Evolutionary conservation across 768 basidiomycete genomes (phyloP).

Genomic region (Dacryopinax primogenitus): DNA sequence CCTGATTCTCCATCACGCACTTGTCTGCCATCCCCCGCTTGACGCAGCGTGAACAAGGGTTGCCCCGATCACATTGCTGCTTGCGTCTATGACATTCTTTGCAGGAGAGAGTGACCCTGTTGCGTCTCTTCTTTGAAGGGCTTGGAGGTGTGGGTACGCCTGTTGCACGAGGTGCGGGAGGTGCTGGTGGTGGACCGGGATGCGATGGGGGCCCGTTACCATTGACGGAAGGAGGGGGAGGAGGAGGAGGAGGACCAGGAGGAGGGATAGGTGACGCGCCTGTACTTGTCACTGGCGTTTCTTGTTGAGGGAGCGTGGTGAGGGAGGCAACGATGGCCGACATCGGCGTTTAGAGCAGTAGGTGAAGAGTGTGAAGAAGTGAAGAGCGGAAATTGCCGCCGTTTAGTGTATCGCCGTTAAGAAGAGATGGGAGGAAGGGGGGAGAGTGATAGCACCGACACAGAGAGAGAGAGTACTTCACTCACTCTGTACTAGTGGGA

Average conservation of each 20-base stretch:
- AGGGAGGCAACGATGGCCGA: not conserved
- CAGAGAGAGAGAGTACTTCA: too few relatives aligned
- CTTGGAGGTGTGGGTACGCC: not conserved
- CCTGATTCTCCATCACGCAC: not conserved
- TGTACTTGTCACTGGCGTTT: not conserved
- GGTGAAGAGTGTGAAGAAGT: not conserved
- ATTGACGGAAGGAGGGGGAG: not conserved
- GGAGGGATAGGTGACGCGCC: not conserved
- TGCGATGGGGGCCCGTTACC: not conserved
- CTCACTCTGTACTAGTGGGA: too few relatives aligned
- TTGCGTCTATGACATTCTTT: conserved; percentile 3
- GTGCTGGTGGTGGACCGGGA: not conserved
- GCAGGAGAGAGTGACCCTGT: not conserved
- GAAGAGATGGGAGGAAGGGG: too few relatives aligned
- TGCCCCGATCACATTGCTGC: conserved; percentile 4
- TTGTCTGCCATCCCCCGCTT: conserved; percentile 5
- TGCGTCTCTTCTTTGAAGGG: conserved; percentile 8
- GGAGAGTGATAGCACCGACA: too few relatives aligned
- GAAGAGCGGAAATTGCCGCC: too few relatives aligned
- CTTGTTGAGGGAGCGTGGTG: not conserved
- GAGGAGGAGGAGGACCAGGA: not conserved
- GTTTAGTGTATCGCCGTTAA: too few relatives aligned
- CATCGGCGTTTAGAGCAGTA: conserved; percentile 5
- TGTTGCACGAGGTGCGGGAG: not conserved
- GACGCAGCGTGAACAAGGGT: not conserved